phyloP scores from a whole-genome alignment of 2,329 filamentous ascomycete genomes.

The Exutisphaerella laricina region DNA sequence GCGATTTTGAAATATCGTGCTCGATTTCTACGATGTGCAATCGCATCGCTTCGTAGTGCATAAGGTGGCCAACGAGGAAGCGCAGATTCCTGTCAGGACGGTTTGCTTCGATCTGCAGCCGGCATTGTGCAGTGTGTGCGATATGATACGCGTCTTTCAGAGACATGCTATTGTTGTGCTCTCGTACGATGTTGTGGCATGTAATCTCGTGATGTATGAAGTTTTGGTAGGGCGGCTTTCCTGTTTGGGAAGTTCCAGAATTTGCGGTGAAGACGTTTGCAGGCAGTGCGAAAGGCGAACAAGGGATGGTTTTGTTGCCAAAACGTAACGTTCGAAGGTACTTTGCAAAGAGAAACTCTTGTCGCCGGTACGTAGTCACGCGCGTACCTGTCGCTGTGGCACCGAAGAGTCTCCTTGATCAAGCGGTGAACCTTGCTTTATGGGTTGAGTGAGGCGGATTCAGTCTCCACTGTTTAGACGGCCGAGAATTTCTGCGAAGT shows the following conservation, averaged over 20 bases:
- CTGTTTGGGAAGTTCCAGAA: neutral
- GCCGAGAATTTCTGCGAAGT: neutral
- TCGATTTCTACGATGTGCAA: slow-evolving; percentile 35
- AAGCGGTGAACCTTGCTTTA: neutral
- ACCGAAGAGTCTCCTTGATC: slow-evolving; percentile 1
- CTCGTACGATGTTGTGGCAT: neutral
- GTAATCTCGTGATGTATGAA: neutral
- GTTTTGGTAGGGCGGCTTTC: neutral
- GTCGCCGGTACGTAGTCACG: neutral
- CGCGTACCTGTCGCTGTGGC: neutral
- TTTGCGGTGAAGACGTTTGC: neutral
- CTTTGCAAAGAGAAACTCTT: neutral
- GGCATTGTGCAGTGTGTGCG: slow-evolving; percentile 34
- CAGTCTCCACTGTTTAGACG: neutral
- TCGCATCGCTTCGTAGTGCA: slow-evolving; percentile 32
- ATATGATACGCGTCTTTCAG: slow-evolving; percentile 32
- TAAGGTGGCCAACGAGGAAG: slow-evolving; percentile 34
- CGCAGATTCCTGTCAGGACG: slow-evolving; percentile 33
- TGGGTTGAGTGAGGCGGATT: neutral
- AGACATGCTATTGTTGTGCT: slow-evolving; percentile 25
- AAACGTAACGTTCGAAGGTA: neutral
- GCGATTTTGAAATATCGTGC: slow-evolving; percentile 26
- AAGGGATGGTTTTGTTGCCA: neutral
- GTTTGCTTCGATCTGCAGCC: slow-evolving; percentile 30
- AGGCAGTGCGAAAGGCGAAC: neutral